Percentiles rank a stretch among this genome's conserved stretches.
phyloP scores from a whole-genome alignment of 1,284 basidiomycete genomes.

The Ceratobasidium sp. region DNA sequence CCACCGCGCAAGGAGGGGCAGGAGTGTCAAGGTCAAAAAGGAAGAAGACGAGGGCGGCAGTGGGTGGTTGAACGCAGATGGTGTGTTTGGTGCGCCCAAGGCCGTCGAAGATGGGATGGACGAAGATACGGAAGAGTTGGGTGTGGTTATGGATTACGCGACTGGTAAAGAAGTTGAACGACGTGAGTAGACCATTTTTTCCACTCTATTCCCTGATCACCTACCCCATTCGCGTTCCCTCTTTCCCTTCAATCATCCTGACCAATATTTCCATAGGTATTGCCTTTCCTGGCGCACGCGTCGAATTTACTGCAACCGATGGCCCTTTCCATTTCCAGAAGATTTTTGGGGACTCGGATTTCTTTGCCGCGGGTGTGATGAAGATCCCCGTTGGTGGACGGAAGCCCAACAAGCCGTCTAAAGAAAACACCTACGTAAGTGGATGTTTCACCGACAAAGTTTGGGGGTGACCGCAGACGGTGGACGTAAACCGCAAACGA shows the following conservation, averaged over 20 bases:
- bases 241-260: too few species aligned
- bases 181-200: slow-evolving; percentile 61
- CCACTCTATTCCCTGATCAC: slow-evolving; percentile 19
- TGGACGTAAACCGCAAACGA: background rate
- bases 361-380: slow-evolving; percentile 89
- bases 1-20: slow-evolving; percentile 53
- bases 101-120: slow-evolving; percentile 87
- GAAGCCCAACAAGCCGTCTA: slow-evolving; percentile 89
- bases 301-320: slow-evolving; percentile 60
- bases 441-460: background rate
- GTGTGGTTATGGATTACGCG: slow-evolving; percentile 74
- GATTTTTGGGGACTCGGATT: slow-evolving; percentile 92
- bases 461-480: background rate
- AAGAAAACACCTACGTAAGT: slow-evolving; percentile 95
- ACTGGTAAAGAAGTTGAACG: slow-evolving; percentile 66
- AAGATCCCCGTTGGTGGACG: slow-evolving; percentile 76
- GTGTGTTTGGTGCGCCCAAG: slow-evolving; percentile 39
- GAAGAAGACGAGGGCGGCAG: slow-evolving; percentile 51
- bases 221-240: too few species aligned
- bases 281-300: slow-evolving; percentile 41
- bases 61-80: slow-evolving; percentile 44
- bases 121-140: slow-evolving; percentile 71
- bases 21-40: slow-evolving; percentile 48
- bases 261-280: slow-evolving; percentile 56
- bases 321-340: slow-evolving; percentile 88